These are phyloP conservation scores for Centella asiatica DNA, from an alignment of 129 eudicot genomes.

Conservation along the genomic window DNA sequence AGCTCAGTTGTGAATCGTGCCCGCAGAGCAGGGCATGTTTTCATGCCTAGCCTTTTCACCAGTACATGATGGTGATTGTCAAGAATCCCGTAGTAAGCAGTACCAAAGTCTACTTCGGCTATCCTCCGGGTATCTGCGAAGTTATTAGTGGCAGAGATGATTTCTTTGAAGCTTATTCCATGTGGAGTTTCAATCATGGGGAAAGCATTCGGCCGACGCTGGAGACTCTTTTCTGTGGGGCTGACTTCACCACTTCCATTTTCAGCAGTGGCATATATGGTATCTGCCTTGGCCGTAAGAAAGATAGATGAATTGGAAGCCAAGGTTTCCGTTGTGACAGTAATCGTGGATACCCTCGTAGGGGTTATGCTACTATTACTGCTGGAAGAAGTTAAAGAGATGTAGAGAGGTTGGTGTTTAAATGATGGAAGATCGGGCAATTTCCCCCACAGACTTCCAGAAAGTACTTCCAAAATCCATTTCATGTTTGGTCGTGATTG, in stretches of 20 bases:
- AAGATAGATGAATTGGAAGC: slow-evolving; percentile 31
- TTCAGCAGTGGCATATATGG: slow-evolving; percentile 53
- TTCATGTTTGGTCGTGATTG: slow-evolving; percentile 69
- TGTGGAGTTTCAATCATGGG: slow-evolving; percentile 66
- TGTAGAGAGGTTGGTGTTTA: slow-evolving; percentile 52
- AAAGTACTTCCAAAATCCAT: slow-evolving; percentile 71
- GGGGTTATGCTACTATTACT: slow-evolving; percentile 24
- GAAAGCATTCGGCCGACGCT: slow-evolving; percentile 13
- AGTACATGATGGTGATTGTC: slow-evolving; percentile 42
- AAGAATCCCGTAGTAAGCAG: slow-evolving; percentile 68
- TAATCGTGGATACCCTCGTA: slow-evolving; percentile 15
- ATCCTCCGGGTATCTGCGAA: slow-evolving; percentile 61
- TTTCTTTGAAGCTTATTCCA: slow-evolving; percentile 49
- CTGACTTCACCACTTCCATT: slow-evolving; percentile 8
- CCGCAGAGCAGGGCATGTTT: slow-evolving; percentile 80
- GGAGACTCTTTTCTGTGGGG: neutral
- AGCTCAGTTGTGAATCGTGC: slow-evolving; percentile 67
- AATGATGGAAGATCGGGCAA: slow-evolving; percentile 72
- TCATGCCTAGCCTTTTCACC: slow-evolving; percentile 68
- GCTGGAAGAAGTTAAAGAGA: slow-evolving; percentile 44
- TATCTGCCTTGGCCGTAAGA: slow-evolving; percentile 49
- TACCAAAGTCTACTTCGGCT: slow-evolving; percentile 79
- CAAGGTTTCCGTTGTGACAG: slow-evolving; percentile 4
- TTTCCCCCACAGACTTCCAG: slow-evolving; percentile 30
- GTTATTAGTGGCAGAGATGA: slow-evolving; percentile 58